Evolutionary conservation across 805 yeast species (phyloP).

Genomic region (Priceomyces haplophilus): DNA sequence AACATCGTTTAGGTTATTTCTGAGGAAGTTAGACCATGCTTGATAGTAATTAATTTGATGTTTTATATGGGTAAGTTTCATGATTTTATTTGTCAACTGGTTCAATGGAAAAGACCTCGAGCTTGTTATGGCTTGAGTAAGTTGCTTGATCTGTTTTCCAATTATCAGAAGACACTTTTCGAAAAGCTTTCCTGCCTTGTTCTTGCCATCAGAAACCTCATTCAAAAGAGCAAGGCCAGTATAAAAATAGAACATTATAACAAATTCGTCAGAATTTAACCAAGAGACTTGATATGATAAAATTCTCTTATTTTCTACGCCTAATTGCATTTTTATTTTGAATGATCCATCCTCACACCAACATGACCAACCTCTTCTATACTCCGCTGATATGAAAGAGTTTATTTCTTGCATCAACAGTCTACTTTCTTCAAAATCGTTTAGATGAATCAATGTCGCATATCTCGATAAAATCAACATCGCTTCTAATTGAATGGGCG

Average conservation of each 20-base stretch:
- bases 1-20: slow-evolving; percentile 20
- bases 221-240: slow-evolving; percentile 39
- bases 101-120: slow-evolving; percentile 14
- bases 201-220: slow-evolving; percentile 32
- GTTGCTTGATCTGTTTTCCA: slow-evolving; percentile 20
- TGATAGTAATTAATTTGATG: slow-evolving; percentile 33
- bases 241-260: slow-evolving; percentile 38
- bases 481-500: slow-evolving; percentile 33
- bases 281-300: slow-evolving; percentile 31
- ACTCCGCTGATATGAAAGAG: slow-evolving; percentile 18
- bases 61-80: slow-evolving; percentile 28
- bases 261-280: slow-evolving; percentile 43
- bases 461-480: slow-evolving; percentile 24
- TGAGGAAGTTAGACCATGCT: slow-evolving; percentile 34
- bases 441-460: slow-evolving; percentile 23
- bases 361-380: slow-evolving; percentile 16
- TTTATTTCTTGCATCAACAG: slow-evolving; percentile 20
- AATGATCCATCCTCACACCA: slow-evolving; percentile 33
- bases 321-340: slow-evolving; percentile 6
- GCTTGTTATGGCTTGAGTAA: slow-evolving; percentile 5
- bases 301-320: not conserved
- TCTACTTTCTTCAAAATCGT: slow-evolving; percentile 23
- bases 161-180: slow-evolving; percentile 33
- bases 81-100: slow-evolving; percentile 20
- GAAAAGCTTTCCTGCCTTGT: slow-evolving; percentile 36